These are phyloP conservation scores for Bipolaris gigantea DNA, from an alignment of 2,329 filamentous ascomycete genomes.

Conservation along the genomic window DNA sequence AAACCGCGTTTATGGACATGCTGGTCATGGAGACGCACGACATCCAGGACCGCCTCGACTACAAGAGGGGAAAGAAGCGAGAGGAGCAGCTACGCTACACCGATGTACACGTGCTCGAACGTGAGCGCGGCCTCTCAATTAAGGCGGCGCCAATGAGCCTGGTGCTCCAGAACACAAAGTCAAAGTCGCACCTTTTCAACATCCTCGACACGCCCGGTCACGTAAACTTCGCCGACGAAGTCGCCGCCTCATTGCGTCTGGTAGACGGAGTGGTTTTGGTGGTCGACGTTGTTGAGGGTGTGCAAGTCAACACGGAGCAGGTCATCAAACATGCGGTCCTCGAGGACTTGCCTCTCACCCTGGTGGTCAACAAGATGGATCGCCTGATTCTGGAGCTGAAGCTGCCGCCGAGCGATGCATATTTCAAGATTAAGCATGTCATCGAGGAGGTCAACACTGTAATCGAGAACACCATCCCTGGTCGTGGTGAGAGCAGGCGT, in stretches of 20 bases:
- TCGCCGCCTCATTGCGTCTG: constrained; percentile 82
- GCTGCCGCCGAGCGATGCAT: constrained; percentile 90
- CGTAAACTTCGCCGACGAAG: constrained; percentile 97
- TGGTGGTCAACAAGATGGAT: constrained; percentile 98
- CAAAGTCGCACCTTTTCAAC: constrained; percentile 94
- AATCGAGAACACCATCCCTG: constrained; percentile 84
- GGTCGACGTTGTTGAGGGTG: constrained; percentile 96
- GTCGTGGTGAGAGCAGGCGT: constrained; percentile 74
- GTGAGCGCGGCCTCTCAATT: constrained; percentile 86
- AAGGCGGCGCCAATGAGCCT: constrained; percentile 95
- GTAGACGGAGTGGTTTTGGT: constrained; percentile 91
- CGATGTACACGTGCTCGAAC: constrained; percentile 85
- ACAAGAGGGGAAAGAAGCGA: constrained; percentile 75
- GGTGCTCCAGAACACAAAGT: constrained; percentile 81
- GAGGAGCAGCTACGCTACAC: constrained; percentile 95
- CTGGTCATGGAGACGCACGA: constrained; percentile 94
- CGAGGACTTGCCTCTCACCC: constrained; percentile 82
- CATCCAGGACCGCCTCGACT: constrained; percentile 75
- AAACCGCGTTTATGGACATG: constrained; percentile 99
- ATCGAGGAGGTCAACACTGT: constrained; percentile 96
- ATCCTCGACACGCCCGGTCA: constrained; percentile 95
- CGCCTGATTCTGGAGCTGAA: constrained; percentile 91
- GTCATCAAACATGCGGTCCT: constrained; percentile 95
- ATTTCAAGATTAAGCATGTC: constrained; percentile 99
- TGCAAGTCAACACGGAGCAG: constrained; percentile 96